Conservation (phyloP, 164 flowering plant genomes). For the Vitis rotundifolia region DNA sequence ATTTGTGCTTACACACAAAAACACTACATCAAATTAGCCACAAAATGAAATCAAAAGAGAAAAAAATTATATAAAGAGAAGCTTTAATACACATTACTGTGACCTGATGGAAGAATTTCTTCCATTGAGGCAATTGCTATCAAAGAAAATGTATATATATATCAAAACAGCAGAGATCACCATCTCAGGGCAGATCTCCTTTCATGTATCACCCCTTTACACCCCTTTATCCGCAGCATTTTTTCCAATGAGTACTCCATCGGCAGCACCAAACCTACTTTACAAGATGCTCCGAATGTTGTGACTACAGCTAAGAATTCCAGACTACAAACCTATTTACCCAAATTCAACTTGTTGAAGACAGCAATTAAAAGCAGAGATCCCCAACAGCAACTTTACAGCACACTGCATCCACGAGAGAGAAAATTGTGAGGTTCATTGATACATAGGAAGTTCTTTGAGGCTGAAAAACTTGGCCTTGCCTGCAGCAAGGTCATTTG, state of each 20-base stretch:
- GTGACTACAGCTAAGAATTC: slow-evolving; percentile 19
- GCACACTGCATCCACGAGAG: slow-evolving; percentile 18
- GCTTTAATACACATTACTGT: slow-evolving; percentile 23
- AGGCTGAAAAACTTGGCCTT: neutral
- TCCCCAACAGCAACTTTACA: slow-evolving; percentile 24
- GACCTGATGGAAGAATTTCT: slow-evolving; percentile 15
- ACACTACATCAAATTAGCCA: slow-evolving; percentile 10
- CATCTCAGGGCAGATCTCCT: slow-evolving; percentile 7
- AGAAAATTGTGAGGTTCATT: neutral
- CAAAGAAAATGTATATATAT: slow-evolving; percentile 12
- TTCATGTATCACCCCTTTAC: slow-evolving; percentile 4
- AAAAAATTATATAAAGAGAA: slow-evolving; percentile 7
- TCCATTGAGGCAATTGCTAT: slow-evolving; percentile 15
- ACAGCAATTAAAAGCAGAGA: slow-evolving; percentile 12
- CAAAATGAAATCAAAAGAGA: slow-evolving; percentile 2
- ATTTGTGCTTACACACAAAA: slow-evolving; percentile 30
- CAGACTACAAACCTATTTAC: slow-evolving; percentile 13
- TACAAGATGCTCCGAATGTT: slow-evolving; percentile 42
- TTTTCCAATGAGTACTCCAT: slow-evolving; percentile 15
- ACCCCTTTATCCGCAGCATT: slow-evolving; percentile 15
- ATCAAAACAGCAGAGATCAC: slow-evolving; percentile 16
- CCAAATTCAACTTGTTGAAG: slow-evolving; percentile 11
- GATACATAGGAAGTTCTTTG: neutral
- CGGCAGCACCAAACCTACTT: slow-evolving; percentile 32
- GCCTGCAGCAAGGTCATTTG: neutral